A percentile compares a stretch with the other conserved stretches of the same genome.
These are phyloP conservation scores for Rossbeevera mucosa DNA, from an alignment of 768 basidiomycete species.

Conservation along the genomic window DNA sequence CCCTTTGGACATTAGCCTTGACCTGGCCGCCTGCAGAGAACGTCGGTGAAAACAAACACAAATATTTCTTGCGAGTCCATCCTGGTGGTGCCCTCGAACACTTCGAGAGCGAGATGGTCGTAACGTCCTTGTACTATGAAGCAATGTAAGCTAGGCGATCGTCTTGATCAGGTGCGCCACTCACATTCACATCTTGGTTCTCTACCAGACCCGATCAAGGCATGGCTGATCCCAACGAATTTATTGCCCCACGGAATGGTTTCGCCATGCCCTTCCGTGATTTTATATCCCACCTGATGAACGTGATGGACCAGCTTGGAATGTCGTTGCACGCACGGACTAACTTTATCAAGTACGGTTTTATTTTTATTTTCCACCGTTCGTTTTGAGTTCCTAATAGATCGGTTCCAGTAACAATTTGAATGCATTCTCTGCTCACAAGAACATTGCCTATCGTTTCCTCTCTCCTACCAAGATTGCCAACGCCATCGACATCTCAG, in stretches of 20 bases:
- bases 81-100: conserved; percentile 85
- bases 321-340: conserved; percentile 81
- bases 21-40: conserved; percentile 79
- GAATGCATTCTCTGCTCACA: conserved; percentile 66
- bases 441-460: conserved; percentile 89
- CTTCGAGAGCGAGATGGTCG: conserved; percentile 75
- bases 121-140: conserved; percentile 82
- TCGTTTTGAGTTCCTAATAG: conserved; percentile 1
- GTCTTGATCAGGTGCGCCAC: background rate
- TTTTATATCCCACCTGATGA: conserved; percentile 76
- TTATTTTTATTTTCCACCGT: background rate
- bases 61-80: conserved; percentile 78
- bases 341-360: conserved; percentile 69
- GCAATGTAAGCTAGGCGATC: conserved; percentile 65
- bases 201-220: conserved; percentile 64
- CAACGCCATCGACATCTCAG: conserved; percentile 81
- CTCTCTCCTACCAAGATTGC: conserved; percentile 74
- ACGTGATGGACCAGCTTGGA: conserved; percentile 80
- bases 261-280: conserved; percentile 81
- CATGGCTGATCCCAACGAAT: conserved; percentile 74
- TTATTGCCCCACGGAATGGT: conserved; percentile 76
- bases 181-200: conserved; percentile 1
- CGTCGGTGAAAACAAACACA: conserved; percentile 64
- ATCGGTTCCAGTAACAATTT: conserved; percentile 59
- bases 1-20: conserved; percentile 68